Evolutionary conservation across 2,329 filamentous ascomycete species (phyloP).

Genomic region (Pseudocercospora pini-densiflorae): DNA sequence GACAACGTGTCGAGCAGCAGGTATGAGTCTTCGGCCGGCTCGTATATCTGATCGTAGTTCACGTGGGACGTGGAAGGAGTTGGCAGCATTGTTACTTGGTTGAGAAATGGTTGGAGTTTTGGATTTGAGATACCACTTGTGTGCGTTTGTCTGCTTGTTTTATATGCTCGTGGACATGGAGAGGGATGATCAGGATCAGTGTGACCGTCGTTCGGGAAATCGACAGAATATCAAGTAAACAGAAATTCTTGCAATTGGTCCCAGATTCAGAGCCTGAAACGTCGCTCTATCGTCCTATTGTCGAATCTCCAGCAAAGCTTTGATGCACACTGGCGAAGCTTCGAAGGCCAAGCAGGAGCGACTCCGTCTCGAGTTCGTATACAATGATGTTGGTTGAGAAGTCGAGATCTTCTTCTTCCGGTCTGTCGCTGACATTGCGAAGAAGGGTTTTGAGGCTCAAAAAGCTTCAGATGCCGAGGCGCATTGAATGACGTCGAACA

Average conservation of each 20-base stretch:
- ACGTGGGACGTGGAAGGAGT: slow-evolving; percentile 95
- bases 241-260: not conserved
- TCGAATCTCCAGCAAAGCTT: not conserved
- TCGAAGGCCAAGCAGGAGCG: not conserved
- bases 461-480: slow-evolving; percentile 16
- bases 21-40: slow-evolving; percentile 95
- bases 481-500: slow-evolving; percentile 19
- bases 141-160: not conserved
- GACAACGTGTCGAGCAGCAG: slow-evolving; percentile 91
- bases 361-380: not conserved
- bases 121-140: slow-evolving; percentile 15
- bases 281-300: not conserved
- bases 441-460: slow-evolving; percentile 1
- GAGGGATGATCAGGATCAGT: not conserved
- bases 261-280: not conserved
- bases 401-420: not conserved
- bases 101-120: not conserved
- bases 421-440: not conserved
- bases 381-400: not conserved
- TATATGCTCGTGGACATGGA: not conserved
- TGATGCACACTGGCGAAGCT: not conserved
- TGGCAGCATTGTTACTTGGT: slow-evolving; percentile 70
- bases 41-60: slow-evolving; percentile 85
- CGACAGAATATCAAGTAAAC: not conserved
- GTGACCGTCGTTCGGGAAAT: not conserved